These are phyloP conservation scores for Coniferiporia sulphurascens DNA, from an alignment of 1,284 basidiomycete species.

Conservation along the genomic window DNA sequence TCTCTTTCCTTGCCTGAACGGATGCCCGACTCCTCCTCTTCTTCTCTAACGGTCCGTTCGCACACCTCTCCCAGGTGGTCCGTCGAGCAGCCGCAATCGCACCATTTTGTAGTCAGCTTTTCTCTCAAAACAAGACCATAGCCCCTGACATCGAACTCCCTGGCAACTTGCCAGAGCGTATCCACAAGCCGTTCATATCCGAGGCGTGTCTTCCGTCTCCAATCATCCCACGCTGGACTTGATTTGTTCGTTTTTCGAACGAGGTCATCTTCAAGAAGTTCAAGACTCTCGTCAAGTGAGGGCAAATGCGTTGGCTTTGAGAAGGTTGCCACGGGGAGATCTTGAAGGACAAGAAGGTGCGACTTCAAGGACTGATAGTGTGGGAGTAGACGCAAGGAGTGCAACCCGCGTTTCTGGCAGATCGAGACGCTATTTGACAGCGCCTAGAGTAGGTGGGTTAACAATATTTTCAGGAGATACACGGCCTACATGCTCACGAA, in stretches of 20 bases:
- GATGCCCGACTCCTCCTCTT: slow-evolving; percentile 52
- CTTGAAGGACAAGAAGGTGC: slow-evolving; percentile 55
- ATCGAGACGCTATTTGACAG: slow-evolving; percentile 61
- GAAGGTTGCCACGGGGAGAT: slow-evolving; percentile 48
- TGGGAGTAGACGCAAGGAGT: slow-evolving; percentile 57
- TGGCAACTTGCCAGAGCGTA: slow-evolving; percentile 60
- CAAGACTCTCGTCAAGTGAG: slow-evolving; percentile 48
- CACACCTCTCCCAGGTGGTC: slow-evolving; percentile 70
- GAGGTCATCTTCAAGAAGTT: slow-evolving; percentile 57
- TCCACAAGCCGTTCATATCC: slow-evolving; percentile 59
- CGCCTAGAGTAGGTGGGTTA: slow-evolving; percentile 36
- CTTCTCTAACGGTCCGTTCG: slow-evolving; percentile 61
- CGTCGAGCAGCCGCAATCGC: slow-evolving; percentile 70
- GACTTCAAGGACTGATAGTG: slow-evolving; percentile 51
- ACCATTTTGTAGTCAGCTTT: slow-evolving; percentile 67
- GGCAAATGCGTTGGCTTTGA: slow-evolving; percentile 59
- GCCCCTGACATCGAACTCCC: slow-evolving; percentile 64
- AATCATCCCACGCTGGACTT: slow-evolving; percentile 47
- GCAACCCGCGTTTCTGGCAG: slow-evolving; percentile 56
- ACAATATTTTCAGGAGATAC: neutral
- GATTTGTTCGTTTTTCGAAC: slow-evolving; percentile 40
- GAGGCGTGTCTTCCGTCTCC: slow-evolving; percentile 49
- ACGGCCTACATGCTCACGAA: slow-evolving; percentile 44
- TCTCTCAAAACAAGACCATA: slow-evolving; percentile 64
- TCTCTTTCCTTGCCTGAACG: slow-evolving; percentile 58